A percentile compares a stretch with the other conserved stretches of the same genome.
Conservation (phyloP, 2,329 filamentous ascomycete species). For the Paecilomyces dactylethromorphus region DNA sequence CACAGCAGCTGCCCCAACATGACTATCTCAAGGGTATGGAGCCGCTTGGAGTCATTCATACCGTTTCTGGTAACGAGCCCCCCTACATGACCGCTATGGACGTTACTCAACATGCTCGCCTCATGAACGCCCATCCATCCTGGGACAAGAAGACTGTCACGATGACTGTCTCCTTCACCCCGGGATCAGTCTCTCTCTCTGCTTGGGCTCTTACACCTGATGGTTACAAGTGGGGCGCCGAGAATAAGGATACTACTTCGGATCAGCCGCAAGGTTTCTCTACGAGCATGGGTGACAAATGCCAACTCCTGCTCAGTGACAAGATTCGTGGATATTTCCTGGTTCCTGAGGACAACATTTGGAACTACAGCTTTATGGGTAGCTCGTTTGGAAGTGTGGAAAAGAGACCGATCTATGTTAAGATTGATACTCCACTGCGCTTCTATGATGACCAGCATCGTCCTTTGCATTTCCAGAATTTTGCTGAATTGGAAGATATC, state of each 20-base stretch:
- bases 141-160: conserved; percentile 92
- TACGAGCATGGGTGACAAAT: conserved; percentile 88
- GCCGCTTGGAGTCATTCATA: conserved; percentile 91
- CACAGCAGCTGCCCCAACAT: conserved; percentile 83
- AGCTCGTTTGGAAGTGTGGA: conserved; percentile 79
- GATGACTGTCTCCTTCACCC: conserved; percentile 93
- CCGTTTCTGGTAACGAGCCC: conserved; percentile 86
- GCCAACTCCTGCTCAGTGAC: conserved; percentile 85
- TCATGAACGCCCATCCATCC: conserved; percentile 73
- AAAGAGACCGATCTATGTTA: conserved; percentile 86
- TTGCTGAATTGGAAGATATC: conserved; percentile 93
- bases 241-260: conserved; percentile 87
- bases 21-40: conserved; percentile 83
- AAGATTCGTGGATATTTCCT: conserved; percentile 95
- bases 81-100: conserved; percentile 95
- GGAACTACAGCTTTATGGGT: conserved; percentile 99
- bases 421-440: conserved; percentile 80
- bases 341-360: conserved; percentile 79
- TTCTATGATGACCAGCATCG: conserved; percentile 93
- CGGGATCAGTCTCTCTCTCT: conserved; percentile 87
- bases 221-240: conserved; percentile 93
- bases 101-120: conserved; percentile 84
- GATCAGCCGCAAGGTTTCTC: conserved; percentile 93
- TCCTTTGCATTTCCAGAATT: conserved; percentile 93
- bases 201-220: conserved; percentile 88